A percentile compares a stretch with the other conserved stretches of the same genome.
These are phyloP conservation scores for Hebeloma cylindrosporum DNA, from an alignment of 768 basidiomycete species.

Conservation along the genomic window DNA sequence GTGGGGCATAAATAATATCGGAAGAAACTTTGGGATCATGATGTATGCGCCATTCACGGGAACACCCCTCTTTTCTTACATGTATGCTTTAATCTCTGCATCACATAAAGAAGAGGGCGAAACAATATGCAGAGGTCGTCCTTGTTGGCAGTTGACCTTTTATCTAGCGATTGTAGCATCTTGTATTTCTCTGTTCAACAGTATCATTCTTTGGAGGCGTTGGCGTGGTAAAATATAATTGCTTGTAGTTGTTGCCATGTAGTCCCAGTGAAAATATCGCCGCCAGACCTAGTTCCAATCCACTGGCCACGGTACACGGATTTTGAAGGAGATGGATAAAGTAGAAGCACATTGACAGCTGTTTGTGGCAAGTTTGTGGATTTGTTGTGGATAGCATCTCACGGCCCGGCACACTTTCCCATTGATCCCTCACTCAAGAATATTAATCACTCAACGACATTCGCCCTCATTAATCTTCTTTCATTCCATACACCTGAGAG, in stretches of 20 bases:
- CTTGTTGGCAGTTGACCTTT: slow-evolving; percentile 73
- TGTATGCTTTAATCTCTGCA: slow-evolving; percentile 71
- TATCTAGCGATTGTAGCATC: slow-evolving; percentile 45
- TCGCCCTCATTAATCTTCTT: no score
- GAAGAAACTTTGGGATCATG: slow-evolving; percentile 74
- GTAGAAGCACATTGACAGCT: no score
- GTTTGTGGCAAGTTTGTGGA: no score
- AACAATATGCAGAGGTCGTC: slow-evolving; percentile 52
- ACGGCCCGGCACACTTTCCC: no score
- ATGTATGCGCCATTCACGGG: slow-evolving; percentile 77
- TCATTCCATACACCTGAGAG: no score
- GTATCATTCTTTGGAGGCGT: slow-evolving; percentile 55
- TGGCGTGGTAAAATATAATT: slow-evolving; percentile 55
- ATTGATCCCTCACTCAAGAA: no score
- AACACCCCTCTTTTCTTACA: slow-evolving; percentile 73
- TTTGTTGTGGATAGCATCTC: no score
- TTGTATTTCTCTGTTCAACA: slow-evolving; percentile 42
- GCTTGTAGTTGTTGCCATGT: not conserved
- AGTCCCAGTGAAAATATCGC: no score
- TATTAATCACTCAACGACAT: no score
- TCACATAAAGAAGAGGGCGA: slow-evolving; percentile 41
- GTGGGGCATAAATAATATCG: slow-evolving; percentile 71
- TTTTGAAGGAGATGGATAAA: no score
- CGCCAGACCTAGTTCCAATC: no score
- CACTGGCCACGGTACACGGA: no score